Conservation (phyloP, 2,329 filamentous ascomycete species). For the Apiospora saccharicola region DNA sequence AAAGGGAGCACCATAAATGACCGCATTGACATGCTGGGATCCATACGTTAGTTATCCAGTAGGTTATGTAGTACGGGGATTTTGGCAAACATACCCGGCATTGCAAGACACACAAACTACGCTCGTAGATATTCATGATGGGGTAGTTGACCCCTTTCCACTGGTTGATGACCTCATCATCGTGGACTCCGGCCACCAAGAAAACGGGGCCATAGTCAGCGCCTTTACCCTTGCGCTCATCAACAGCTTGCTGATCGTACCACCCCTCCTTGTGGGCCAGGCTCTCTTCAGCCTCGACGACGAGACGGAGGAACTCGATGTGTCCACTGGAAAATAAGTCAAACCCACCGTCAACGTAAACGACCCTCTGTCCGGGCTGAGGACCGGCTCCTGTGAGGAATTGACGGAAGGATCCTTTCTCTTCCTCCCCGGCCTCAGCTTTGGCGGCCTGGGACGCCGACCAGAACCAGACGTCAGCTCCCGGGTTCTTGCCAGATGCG, state of each 20-base stretch:
- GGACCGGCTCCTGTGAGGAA: slow-evolving; percentile 77
- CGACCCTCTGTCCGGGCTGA: slow-evolving; percentile 79
- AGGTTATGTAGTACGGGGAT: background rate
- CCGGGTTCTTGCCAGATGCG: slow-evolving; percentile 78
- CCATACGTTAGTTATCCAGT: slow-evolving; percentile 26
- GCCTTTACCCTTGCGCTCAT: slow-evolving; percentile 70
- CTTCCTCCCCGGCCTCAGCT: slow-evolving; percentile 56
- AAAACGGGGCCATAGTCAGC: slow-evolving; percentile 83
- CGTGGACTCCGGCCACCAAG: slow-evolving; percentile 92
- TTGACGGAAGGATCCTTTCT: slow-evolving; percentile 70
- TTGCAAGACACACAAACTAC: slow-evolving; percentile 92
- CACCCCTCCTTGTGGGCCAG: slow-evolving; percentile 74
- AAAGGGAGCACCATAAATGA: slow-evolving; percentile 91
- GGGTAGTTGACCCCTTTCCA: slow-evolving; percentile 99
- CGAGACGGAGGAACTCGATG: slow-evolving; percentile 88
- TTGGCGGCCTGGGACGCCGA: slow-evolving; percentile 60
- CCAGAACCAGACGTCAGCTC: slow-evolving; percentile 89
- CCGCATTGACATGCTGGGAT: slow-evolving; percentile 80
- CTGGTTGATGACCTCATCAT: slow-evolving; percentile 92
- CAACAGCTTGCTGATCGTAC: slow-evolving; percentile 71
- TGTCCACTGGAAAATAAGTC: slow-evolving; percentile 97
- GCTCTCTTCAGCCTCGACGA: slow-evolving; percentile 76
- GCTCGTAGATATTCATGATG: slow-evolving; percentile 99
- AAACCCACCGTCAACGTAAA: slow-evolving; percentile 97
- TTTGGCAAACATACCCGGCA: slow-evolving; percentile 71